Percentiles rank a stretch among this genome's conserved stretches.
Conservation (phyloP, 129 eudicot genomes). For the Lonicera japonica region DNA sequence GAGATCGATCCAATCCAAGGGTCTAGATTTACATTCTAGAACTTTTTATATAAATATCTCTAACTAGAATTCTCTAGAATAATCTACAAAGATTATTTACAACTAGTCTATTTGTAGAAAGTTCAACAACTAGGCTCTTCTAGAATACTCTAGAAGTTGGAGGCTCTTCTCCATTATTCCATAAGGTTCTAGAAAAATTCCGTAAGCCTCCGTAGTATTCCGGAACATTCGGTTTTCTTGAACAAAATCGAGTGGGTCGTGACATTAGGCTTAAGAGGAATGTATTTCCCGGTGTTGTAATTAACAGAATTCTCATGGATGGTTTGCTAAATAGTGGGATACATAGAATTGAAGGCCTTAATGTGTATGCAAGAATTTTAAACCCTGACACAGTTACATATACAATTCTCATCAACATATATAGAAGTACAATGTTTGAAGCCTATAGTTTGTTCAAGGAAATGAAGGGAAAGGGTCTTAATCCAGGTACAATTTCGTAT, state of each 20-base stretch:
- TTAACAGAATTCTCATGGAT: slow-evolving; percentile 23
- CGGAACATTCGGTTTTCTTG: no score
- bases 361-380: slow-evolving; percentile 29
- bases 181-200: no score
- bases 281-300: slow-evolving; percentile 27
- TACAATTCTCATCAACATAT: slow-evolving; percentile 31
- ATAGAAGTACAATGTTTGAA: slow-evolving; percentile 13
- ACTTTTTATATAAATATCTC: no score
- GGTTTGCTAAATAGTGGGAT: slow-evolving; percentile 28
- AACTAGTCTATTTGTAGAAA: no score
- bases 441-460: slow-evolving; percentile 27
- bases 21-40: no score
- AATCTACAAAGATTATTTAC: no score
- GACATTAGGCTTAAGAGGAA: slow-evolving; percentile 32
- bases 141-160: slow-evolving; percentile 22
- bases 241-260: no score
- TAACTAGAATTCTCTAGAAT: no score
- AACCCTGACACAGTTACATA: slow-evolving; percentile 21
- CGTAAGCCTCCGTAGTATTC: no score
- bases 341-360: slow-evolving; percentile 17
- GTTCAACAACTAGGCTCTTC: no score
- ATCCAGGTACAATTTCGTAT: slow-evolving; percentile 21
- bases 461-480: slow-evolving; percentile 19
- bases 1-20: no score
- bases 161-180: no score